Evolutionary conservation across 2,329 filamentous ascomycete genomes (phyloP).

Genomic region (Colletotrichum liaoningense): DNA sequence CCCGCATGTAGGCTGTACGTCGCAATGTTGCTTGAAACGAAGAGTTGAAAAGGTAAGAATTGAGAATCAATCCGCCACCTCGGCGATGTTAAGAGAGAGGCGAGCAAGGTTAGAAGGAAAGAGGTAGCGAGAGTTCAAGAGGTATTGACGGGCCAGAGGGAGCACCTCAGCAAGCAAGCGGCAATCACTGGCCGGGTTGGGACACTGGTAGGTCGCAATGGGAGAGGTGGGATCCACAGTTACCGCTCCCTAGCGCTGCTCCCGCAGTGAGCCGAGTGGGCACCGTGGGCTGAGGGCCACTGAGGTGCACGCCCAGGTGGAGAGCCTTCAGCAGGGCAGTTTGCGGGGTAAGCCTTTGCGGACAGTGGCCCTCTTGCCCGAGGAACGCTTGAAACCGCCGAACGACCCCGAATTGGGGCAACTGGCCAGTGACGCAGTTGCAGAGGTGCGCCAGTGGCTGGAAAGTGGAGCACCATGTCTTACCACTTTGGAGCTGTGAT

Average conservation of each 20-base stretch:
- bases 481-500: neutral
- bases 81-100: neutral
- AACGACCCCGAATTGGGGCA: constrained; percentile 13
- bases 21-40: neutral
- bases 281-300: neutral
- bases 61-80: constrained; percentile 24
- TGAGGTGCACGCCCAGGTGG: neutral
- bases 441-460: neutral
- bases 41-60: neutral
- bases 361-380: constrained; percentile 1
- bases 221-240: constrained; percentile 7
- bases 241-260: constrained; percentile 24
- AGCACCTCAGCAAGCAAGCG: constrained; percentile 20
- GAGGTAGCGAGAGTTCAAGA: constrained; percentile 3
- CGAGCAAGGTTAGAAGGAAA: neutral
- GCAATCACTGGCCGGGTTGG: constrained; percentile 27
- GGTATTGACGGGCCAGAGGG: constrained; percentile 21
- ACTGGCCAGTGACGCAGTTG: constrained; percentile 4
- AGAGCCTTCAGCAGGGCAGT: constrained; percentile 17
- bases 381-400: constrained; percentile 29
- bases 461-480: neutral
- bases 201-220: neutral
- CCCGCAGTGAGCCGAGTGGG: neutral
- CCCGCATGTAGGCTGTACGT: constrained; percentile 10
- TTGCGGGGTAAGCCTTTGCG: constrained; percentile 30